Conservation (phyloP, 208 protist genomes). For the Acanthamoeba triangularis region DNA sequence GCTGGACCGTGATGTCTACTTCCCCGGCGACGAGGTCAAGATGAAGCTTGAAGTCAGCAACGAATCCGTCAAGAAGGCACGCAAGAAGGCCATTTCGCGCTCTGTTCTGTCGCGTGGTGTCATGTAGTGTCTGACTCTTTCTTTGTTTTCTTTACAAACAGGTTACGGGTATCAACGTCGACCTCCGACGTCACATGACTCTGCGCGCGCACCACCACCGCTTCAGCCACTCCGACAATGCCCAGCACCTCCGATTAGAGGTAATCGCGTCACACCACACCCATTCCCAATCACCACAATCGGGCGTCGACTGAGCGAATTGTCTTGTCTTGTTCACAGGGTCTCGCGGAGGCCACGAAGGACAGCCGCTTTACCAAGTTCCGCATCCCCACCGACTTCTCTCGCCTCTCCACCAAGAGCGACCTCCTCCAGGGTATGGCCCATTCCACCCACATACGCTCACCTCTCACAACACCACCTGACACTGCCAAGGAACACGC, state of each 20-base stretch:
- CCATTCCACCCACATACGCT: neutral
- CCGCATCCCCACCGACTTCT: slow-evolving; percentile 42
- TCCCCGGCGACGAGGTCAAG: slow-evolving; percentile 68
- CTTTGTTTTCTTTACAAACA: neutral
- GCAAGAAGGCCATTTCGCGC: neutral
- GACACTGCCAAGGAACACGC: neutral
- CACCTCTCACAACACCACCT: neutral
- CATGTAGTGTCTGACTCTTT: too few relatives aligned
- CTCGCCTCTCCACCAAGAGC: slow-evolving; percentile 41
- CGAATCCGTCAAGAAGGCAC: slow-evolving; percentile 72
- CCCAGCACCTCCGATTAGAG: slow-evolving; percentile 16
- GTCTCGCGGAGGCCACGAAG: slow-evolving; percentile 55
- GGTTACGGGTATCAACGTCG: slow-evolving; percentile 63
- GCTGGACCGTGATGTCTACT: slow-evolving; percentile 40
- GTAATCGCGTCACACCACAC: neutral
- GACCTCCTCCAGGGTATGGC: slow-evolving; percentile 37
- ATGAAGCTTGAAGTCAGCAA: slow-evolving; percentile 69
- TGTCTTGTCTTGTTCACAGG: neutral
- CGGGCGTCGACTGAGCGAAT: neutral
- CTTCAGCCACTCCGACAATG: slow-evolving; percentile 36
- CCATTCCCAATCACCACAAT: neutral
- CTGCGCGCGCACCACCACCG: slow-evolving; percentile 23
- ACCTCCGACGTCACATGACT: neutral
- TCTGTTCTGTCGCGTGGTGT: neutral
- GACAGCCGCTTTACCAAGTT: slow-evolving; percentile 60